Conservation (phyloP, 805 yeast genomes). For the Candida argentea region DNA sequence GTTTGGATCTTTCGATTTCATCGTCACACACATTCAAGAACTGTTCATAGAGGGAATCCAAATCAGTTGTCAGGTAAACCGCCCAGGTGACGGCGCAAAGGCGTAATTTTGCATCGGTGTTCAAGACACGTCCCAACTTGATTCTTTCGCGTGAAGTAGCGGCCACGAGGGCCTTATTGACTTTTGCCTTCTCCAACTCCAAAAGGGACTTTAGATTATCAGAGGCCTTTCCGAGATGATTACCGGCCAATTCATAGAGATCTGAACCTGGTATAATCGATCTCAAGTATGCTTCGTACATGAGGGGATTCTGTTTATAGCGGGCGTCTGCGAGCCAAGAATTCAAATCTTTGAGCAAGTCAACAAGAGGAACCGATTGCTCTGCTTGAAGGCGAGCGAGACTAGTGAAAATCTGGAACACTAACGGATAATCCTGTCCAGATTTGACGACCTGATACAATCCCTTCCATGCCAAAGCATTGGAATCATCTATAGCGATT, state of each 20-base stretch:
- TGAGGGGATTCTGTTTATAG: conserved; percentile 16
- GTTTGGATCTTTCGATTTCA: conserved; percentile 44
- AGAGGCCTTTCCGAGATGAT: conserved; percentile 33
- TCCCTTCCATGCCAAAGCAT: conserved; percentile 77
- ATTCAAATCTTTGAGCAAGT: conserved; percentile 37
- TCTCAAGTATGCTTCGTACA: conserved; percentile 39
- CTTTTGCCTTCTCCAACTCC: conserved; percentile 24
- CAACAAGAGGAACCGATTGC: conserved; percentile 37
- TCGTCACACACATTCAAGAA: conserved; percentile 50
- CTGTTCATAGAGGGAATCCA: conserved; percentile 44
- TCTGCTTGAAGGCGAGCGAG: conserved; percentile 32
- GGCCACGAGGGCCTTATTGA: conserved; percentile 19
- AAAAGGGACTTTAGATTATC: conserved; percentile 36
- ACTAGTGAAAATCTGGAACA: conserved; percentile 38
- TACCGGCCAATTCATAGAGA: conserved; percentile 43
- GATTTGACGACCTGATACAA: conserved; percentile 37
- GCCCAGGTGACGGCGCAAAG: conserved; percentile 35
- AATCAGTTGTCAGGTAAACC: conserved; percentile 37
- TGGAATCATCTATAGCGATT: conserved; percentile 36
- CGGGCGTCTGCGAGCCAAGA: conserved; percentile 31
- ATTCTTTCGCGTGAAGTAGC: conserved; percentile 38
- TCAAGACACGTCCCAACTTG: conserved; percentile 34
- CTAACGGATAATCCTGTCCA: conserved; percentile 27
- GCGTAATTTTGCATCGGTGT: conserved; percentile 26
- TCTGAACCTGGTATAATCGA: conserved; percentile 46